Base-by-base conservation (phyloP, 176 grass and related monocot genomes). In the Chloris gayana region DNA sequence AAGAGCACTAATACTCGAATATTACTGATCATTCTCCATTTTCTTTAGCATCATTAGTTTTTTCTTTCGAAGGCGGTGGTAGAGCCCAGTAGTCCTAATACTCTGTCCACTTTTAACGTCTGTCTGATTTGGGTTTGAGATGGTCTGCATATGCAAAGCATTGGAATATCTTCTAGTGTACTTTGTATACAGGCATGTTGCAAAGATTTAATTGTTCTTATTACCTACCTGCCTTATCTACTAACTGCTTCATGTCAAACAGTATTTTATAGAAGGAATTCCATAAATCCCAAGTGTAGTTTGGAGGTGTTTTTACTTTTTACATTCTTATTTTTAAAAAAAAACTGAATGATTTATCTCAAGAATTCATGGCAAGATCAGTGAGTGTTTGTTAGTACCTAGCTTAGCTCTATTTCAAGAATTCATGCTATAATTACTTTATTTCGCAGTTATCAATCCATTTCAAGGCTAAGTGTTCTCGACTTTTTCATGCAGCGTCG, bases 401-500 rank as follows among this genome's bases (percentile, higher is more conserved):
- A 25, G 56, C n/a, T 59, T 47, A 68, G 49, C 29, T 77, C 57
- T 30, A 19, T 6, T 24, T 58, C 41, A 63, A 25, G 2, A 59
- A 25, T 59, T n/a, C 7, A 22, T 22, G 51, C 4, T 54, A 22
- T 54, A 18, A 25, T 58, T 58, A 58, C 51, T 22, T 8, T 7
- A 58, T 58, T 58, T 59, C 22, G 26, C 2, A 59, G 24, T 12
- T 25, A 54, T 11, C 63, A 80, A 32, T 70, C 26, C 57, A 24
- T 37, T 39, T 29, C 65, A 31, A 71, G 6, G 30, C n/a, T 50
- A 7, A 17, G 14, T 30, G 30, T 39, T 9, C 27, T 33, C 1
- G 21, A 21, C 15, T 51, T 87, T 30, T 72, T 35, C 11, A 61
- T 85, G 78, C 96, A 99, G 93, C 85, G 93, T 15, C 90, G 70